Base-by-base conservation (phyloP, 805 yeast genomes). In the Tetrapisispora phaffii region DNA sequence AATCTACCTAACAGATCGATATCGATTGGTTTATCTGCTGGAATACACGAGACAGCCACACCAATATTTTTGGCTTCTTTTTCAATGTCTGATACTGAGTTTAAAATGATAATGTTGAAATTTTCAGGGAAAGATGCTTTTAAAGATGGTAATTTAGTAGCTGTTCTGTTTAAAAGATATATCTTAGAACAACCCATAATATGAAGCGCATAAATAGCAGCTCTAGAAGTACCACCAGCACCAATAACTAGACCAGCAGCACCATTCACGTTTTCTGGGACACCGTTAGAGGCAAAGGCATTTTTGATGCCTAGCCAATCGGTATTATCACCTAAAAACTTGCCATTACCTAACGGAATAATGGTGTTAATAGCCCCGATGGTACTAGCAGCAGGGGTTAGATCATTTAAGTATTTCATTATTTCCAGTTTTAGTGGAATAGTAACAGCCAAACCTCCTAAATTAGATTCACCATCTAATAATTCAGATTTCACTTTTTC, bases 201-300 rank as follows among this genome's bases (percentile, higher is more conserved):
- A 58, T 79, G 76, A 52, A 93, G 72, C 1, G 98, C 97, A 62
- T 76, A 88, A 15, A 85, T 78, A 0, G 97, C 97, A 35, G 98
- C 96, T 57, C 96, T 76, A 1, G 96, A 81, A 22, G 99, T 89
- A 37, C 99, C 99, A 35, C 99, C 99, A 19, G 96, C 96, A 42
- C 99, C 99, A 51, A 93, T 71, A 38, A 93, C 83, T 47, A 89
- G 67, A 28, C 96, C 97, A 46, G 74, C 67, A 12, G 72, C 68
- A 3, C 50, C 53, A 15, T 54, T 58, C 20, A 59, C 62, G 46
- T 59, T 56, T 34, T 66, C 65, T 34, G 80, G 76, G 35, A 79
- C 80, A 34, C 95, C 95, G 47, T 73, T 71, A 48, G 73, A 65
- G 17, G 67, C 59, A 53, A 88, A 78, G 2, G 96, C 76, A 49